A percentile compares a stretch with the other conserved stretches of the same genome.
Evolutionary conservation across 169 alveolate genomes (phyloP).

Genomic region (Cryptosporidium sp.): DNA sequence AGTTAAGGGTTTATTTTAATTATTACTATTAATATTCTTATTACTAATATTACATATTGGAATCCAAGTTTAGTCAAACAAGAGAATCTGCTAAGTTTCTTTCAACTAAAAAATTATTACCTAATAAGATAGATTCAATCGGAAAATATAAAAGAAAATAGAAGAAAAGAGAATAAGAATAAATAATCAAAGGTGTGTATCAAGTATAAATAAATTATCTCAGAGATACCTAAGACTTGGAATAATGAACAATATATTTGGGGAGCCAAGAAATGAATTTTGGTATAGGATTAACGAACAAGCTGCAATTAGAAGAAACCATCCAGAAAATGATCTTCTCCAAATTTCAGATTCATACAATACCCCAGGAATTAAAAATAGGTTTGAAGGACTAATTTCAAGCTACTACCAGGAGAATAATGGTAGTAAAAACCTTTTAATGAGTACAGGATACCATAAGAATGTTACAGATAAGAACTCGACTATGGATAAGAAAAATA

Average conservation of each 20-base stretch:
- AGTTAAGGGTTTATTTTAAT: background rate
- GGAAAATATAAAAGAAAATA: background rate
- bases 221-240: background rate
- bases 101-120: background rate
- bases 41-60: background rate
- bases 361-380: background rate
- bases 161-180: background rate
- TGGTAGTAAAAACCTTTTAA: background rate
- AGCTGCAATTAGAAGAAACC: background rate
- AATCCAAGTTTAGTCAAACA: background rate
- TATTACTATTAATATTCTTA: background rate
- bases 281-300: background rate
- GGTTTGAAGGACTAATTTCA: constrained; percentile 5
- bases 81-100: background rate
- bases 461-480: background rate
- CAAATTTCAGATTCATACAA: background rate
- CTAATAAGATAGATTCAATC: background rate
- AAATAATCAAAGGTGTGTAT: background rate
- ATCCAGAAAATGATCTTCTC: background rate
- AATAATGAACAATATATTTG: background rate
- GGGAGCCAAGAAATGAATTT: background rate
- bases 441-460: background rate
- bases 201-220: background rate
- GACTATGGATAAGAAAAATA: background rate
- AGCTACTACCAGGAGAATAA: background rate